Conservation (phyloP, 371 early-diverging fungal species). For the Homolaphlyctis polyrhiza region DNA sequence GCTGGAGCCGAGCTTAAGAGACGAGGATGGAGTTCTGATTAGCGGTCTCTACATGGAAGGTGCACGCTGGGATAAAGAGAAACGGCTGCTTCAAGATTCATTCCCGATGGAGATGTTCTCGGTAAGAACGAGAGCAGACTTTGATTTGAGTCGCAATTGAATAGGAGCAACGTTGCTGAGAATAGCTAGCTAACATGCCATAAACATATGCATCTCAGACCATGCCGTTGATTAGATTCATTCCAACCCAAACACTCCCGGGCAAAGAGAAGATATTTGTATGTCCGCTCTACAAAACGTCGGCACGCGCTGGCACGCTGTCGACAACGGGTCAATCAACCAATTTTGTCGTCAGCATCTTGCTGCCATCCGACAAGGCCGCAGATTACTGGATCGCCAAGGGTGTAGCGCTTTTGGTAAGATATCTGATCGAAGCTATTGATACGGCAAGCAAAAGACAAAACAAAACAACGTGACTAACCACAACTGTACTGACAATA, state of each 20-base stretch:
- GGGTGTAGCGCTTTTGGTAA: constrained; percentile 46
- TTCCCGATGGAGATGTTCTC: constrained; percentile 53
- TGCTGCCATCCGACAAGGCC: constrained; percentile 37
- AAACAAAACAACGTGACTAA: neutral
- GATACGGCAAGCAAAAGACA: neutral
- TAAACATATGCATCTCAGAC: too few relatives aligned
- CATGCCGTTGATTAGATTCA: constrained; percentile 50
- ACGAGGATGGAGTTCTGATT: constrained; percentile 43
- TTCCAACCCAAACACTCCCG: constrained; percentile 35
- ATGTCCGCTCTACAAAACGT: constrained; percentile 53
- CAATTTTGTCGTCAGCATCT: constrained; percentile 44
- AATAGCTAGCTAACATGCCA: too few relatives aligned
- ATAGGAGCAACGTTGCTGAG: neutral
- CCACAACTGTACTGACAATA: neutral
- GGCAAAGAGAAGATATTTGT: constrained; percentile 28
- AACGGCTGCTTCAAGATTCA: constrained; percentile 41
- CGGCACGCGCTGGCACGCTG: constrained; percentile 48
- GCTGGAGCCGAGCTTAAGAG: constrained; percentile 7
- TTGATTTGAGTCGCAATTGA: neutral
- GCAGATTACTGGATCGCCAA: constrained; percentile 50
- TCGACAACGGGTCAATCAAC: constrained; percentile 55
- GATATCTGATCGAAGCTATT: constrained; percentile 6
- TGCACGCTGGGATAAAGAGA: constrained; percentile 47
- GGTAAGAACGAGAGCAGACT: constrained; percentile 22
- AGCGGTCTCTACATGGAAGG: constrained; percentile 49